phyloP scores from a whole-genome alignment of 2,329 filamentous ascomycete species.

The Arthroderma sp. region DNA sequence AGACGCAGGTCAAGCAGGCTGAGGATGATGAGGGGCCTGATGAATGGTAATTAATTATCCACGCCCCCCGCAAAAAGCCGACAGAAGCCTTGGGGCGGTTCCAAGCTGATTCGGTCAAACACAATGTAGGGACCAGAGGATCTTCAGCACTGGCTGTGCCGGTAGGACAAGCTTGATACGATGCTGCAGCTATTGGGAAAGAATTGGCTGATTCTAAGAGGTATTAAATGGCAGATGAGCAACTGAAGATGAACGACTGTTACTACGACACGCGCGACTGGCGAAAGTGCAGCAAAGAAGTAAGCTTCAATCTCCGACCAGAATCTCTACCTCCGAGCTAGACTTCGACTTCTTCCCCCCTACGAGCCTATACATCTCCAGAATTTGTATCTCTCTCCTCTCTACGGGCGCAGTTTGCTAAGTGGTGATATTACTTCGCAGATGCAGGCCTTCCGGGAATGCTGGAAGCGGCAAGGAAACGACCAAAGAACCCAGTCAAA shows the following conservation, averaged over 20 bases:
- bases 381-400: not conserved
- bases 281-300: slow-evolving; percentile 77
- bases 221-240: slow-evolving; percentile 52
- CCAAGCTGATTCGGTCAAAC: slow-evolving; percentile 12
- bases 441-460: slow-evolving; percentile 82
- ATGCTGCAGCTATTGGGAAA: not conserved
- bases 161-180: slow-evolving; percentile 39
- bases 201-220: not conserved
- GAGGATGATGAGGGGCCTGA: slow-evolving; percentile 78
- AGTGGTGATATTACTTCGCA: slow-evolving; percentile 26
- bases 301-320: slow-evolving; percentile 35
- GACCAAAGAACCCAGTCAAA: slow-evolving; percentile 67
- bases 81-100: not conserved
- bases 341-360: slow-evolving; percentile 1
- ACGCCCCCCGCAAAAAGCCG: not conserved
- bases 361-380: not conserved
- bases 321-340: not conserved
- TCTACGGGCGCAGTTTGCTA: not conserved
- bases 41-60: slow-evolving; percentile 58
- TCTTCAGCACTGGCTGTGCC: slow-evolving; percentile 90
- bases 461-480: slow-evolving; percentile 86
- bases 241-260: slow-evolving; percentile 82
- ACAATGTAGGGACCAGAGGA: slow-evolving; percentile 74
- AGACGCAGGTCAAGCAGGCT: slow-evolving; percentile 24
- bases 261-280: slow-evolving; percentile 95